phyloP scores from a whole-genome alignment of 2,329 filamentous ascomycete species.

The Fusarium mangiferae region DNA sequence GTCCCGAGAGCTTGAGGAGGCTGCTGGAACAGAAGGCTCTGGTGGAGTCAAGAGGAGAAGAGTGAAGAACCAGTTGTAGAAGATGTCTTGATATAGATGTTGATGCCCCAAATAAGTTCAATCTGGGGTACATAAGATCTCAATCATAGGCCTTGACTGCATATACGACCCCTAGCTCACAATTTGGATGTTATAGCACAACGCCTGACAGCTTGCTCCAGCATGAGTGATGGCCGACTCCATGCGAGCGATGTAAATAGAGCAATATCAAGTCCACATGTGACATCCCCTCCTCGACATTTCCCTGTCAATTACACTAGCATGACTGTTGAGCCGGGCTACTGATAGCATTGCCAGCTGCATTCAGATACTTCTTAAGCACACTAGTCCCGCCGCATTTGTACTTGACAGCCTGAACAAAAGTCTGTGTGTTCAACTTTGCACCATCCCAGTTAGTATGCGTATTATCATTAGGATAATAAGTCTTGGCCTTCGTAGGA shows the following conservation, averaged over 20 bases:
- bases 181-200: no score
- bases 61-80: background rate
- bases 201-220: background rate
- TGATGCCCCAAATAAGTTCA: background rate
- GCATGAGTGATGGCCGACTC: rapidly evolving
- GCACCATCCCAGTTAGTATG: background rate
- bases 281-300: background rate
- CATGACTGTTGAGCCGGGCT: background rate
- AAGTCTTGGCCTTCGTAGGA: rapidly evolving
- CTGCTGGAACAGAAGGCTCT: rapidly evolving
- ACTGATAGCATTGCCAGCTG: background rate
- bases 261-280: background rate
- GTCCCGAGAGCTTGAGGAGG: background rate
- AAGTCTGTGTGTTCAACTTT: background rate
- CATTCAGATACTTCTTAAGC: background rate
- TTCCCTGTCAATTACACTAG: background rate
- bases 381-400: background rate
- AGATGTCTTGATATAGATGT: rapidly evolving
- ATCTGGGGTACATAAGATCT: background rate
- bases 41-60: rapidly evolving
- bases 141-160: background rate
- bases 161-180: background rate
- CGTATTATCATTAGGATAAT: background rate
- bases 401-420: background rate
- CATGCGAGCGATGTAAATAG: no score